phyloP scores from a whole-genome alignment of 2,329 filamentous ascomycete species.

The Diaporthe sp. region DNA sequence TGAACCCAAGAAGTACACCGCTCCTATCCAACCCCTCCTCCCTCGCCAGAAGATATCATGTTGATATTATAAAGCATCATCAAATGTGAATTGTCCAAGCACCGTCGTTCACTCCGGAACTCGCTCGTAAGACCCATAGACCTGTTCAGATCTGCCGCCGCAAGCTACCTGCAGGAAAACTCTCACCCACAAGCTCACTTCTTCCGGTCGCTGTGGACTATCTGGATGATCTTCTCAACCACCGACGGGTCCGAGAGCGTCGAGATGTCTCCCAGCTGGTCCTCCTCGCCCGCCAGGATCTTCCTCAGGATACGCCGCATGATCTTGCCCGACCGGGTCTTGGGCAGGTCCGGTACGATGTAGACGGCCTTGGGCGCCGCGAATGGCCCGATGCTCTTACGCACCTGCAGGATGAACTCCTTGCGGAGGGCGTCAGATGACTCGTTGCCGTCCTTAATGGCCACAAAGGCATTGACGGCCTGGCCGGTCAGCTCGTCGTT shows the following conservation, averaged over 20 bases:
- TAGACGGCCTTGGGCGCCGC: conserved; percentile 95
- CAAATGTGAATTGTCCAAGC: not conserved
- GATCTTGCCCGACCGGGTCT: conserved; percentile 98
- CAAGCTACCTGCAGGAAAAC: not conserved
- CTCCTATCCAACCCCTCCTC: not conserved
- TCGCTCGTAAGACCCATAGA: not conserved
- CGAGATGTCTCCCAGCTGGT: conserved; percentile 92
- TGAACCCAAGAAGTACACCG: conserved; percentile 9
- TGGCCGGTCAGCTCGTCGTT: conserved; percentile 95
- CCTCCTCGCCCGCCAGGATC: conserved; percentile 97
- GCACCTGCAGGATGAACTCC: conserved; percentile 93
- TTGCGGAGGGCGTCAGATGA: conserved; percentile 86
- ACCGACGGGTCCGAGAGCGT: conserved; percentile 94
- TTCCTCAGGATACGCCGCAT: conserved; percentile 98
- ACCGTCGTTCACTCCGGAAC: not conserved
- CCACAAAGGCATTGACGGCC: conserved; percentile 96
- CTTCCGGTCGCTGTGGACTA: conserved; percentile 76
- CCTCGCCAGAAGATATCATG: not conserved
- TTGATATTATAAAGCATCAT: conserved; percentile 21
- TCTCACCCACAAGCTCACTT: conserved; percentile 55
- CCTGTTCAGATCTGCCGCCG: not conserved
- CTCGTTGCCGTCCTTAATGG: conserved; percentile 88
- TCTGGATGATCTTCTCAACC: conserved; percentile 89
- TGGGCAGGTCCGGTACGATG: conserved; percentile 93
- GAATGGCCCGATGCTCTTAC: conserved; percentile 97